These are phyloP conservation scores for Avena eriantha DNA, from an alignment of 176 grass and related monocot species.

Conservation along the genomic window DNA sequence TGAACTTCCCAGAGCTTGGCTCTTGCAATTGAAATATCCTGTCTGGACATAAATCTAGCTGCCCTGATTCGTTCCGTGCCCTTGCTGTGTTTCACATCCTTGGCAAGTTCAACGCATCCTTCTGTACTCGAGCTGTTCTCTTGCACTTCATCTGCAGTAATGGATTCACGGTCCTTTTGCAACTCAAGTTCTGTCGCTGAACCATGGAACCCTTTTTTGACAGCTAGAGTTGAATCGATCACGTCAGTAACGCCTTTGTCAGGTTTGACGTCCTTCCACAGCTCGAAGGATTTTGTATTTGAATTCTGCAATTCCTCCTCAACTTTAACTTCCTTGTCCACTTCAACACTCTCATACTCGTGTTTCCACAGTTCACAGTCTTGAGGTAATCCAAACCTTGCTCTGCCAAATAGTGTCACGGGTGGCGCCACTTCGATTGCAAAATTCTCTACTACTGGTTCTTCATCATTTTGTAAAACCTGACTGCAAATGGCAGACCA, in stretches of 20 bases:
- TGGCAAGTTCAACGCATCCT: background rate
- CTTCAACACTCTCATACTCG: background rate
- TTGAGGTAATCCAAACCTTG: slow-evolving; percentile 58
- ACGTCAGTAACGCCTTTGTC: background rate
- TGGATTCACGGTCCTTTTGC: background rate
- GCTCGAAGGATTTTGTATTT: slow-evolving; percentile 16
- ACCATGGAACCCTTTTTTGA: background rate
- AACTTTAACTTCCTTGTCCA: background rate
- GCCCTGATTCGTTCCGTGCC: background rate
- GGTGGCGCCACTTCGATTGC: slow-evolving; percentile 30
- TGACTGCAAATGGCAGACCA: slow-evolving; percentile 8
- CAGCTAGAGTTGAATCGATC: slow-evolving; percentile 20
- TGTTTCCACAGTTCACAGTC: slow-evolving; percentile 43
- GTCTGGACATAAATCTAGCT: background rate
- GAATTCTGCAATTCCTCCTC: slow-evolving; percentile 12
- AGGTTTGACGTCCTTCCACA: background rate
- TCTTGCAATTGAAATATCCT: background rate
- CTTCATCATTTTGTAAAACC: background rate
- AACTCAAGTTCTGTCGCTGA: slow-evolving; percentile 13
- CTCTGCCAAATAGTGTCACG: slow-evolving; percentile 74
- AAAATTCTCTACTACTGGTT: slow-evolving; percentile 11
- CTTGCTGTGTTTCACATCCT: background rate
- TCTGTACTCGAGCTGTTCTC: background rate
- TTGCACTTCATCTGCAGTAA: background rate
- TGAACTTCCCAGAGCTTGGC: background rate